Base-by-base conservation (phyloP, 768 basidiomycete genomes). In the Tubosaeta brunneosetosa region DNA sequence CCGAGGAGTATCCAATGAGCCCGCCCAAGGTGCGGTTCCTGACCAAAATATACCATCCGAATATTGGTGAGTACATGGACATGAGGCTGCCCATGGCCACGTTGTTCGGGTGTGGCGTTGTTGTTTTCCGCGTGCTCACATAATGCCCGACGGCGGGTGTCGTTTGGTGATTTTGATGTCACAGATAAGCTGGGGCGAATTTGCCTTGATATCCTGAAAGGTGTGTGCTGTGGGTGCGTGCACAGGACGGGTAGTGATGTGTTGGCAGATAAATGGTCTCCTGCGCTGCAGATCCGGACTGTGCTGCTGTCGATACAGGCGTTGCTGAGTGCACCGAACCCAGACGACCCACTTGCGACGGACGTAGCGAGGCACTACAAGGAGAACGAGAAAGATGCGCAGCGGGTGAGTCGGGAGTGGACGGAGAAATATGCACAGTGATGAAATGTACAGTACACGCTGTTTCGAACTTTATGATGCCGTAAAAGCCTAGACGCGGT, bases 1-100 rank as follows among this genome's bases (percentile, higher is more conserved):
- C 97, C 4, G 97, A 98, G 71, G 97, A 98, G 71, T 99, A 99
- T 73, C 97, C 97, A 1, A 99, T 99, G 97, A 90, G 88, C 46
- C 95, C 97, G 0, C 97, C 97, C 22, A 99, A 99, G 74, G 97
- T 99, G 52, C 81, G 95, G 60, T 97, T 95, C 75, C 75, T 97
- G 61, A 97, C 94, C 51, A 94, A 94, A 85, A 95, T 97, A 77
- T 94, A 95, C 76, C 94, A 97, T 71, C 94, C 97, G 44, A 99
- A 99, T 71, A 99, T 99, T 74, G 95, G 95, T 97, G 66, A 64
- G 90, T 72, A 44, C 3, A 42, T 50, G 16, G 36, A 16, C 40
- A 52, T 11, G 40, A 17, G 47, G 40, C n/a, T 26, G 19, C 42
- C 22, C 3, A 43, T n/a, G 43, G 52, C 36, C 32, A 33, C 51